A percentile compares a stretch with the other conserved stretches of the same genome.
Evolutionary conservation across 2,329 filamentous ascomycete species (phyloP).

Genomic region (Chaetothyriales sp.): DNA sequence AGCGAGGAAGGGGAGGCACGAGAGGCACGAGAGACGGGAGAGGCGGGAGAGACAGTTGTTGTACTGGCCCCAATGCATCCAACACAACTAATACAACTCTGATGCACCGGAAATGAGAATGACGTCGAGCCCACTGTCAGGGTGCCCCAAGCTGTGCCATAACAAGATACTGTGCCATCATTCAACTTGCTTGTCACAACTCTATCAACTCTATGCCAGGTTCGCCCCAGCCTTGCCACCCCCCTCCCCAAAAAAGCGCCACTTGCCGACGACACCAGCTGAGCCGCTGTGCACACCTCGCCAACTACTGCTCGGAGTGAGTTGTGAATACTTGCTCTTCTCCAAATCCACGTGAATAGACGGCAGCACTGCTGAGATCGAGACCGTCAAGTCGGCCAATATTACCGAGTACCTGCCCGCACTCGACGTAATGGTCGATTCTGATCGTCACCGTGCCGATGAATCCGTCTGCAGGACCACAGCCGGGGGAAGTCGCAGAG

Average conservation of each 20-base stretch:
- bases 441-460: not conserved
- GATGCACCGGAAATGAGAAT: not conserved
- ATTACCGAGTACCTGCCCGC: not conserved
- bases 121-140: not conserved
- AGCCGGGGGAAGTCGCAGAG: too few species aligned
- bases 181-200: not conserved
- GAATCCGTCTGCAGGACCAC: not conserved
- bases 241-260: too few species aligned
- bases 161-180: too few species aligned
- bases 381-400: not conserved
- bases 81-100: constrained; percentile 1
- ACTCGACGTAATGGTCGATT: not conserved
- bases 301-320: not conserved
- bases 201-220: not conserved
- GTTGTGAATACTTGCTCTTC: not conserved
- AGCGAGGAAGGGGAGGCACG: not conserved
- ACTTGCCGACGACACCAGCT: too few species aligned
- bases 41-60: too few species aligned
- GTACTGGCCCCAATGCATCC: not conserved
- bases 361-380: not conserved
- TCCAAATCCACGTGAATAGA: not conserved
- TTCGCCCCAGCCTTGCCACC: too few species aligned
- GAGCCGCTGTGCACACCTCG: too few species aligned
- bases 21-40: too few species aligned
- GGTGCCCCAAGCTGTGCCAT: not conserved